A percentile compares a stretch with the other conserved stretches of the same genome.
These are phyloP conservation scores for Caulochytrium protostelioides DNA, from an alignment of 371 early-diverging fungal genomes.

Conservation along the genomic window DNA sequence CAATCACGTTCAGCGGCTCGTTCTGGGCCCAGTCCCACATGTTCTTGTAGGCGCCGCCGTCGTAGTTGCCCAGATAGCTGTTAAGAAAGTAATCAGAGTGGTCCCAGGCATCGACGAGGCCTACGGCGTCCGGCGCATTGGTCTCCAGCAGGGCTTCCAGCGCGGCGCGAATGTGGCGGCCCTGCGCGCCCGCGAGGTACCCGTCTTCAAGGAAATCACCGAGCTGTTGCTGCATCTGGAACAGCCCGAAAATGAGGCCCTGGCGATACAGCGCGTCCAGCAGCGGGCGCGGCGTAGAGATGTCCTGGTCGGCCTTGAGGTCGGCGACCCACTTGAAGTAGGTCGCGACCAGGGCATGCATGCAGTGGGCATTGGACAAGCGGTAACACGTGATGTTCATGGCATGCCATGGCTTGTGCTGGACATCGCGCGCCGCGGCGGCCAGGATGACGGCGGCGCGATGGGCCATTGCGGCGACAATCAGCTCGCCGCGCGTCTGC, in stretches of 20 bases:
- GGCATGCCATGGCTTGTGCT: constrained; percentile 4
- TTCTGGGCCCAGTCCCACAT: constrained; percentile 37
- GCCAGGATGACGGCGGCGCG: constrained; percentile 36
- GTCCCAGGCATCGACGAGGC: constrained; percentile 1
- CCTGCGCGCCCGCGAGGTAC: constrained; percentile 10
- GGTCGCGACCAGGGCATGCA: too few relatives aligned
- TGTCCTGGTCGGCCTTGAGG: constrained; percentile 7
- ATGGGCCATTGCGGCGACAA: constrained; percentile 38
- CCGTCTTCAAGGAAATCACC: constrained; percentile 5
- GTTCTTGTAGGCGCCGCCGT: constrained; percentile 51
- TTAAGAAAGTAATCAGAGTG: constrained; percentile 41
- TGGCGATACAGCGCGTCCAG: not conserved
- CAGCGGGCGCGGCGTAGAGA: not conserved
- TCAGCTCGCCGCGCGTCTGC: constrained; percentile 35
- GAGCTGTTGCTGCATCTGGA: constrained; percentile 1
- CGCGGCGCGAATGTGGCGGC: constrained; percentile 13
- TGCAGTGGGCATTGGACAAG: constrained; percentile 15
- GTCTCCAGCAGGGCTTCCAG: not conserved
- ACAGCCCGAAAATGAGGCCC: not conserved
- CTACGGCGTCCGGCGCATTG: constrained; percentile 1
- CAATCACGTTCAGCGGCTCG: too few relatives aligned
- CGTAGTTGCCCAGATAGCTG: constrained; percentile 48
- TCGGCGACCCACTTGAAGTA: constrained; percentile 12
- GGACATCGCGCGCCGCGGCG: constrained; percentile 22
- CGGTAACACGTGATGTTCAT: constrained; percentile 28